Conservation (phyloP, 2,329 filamentous ascomycete genomes). For the Pseudogymnoascus sp. region DNA sequence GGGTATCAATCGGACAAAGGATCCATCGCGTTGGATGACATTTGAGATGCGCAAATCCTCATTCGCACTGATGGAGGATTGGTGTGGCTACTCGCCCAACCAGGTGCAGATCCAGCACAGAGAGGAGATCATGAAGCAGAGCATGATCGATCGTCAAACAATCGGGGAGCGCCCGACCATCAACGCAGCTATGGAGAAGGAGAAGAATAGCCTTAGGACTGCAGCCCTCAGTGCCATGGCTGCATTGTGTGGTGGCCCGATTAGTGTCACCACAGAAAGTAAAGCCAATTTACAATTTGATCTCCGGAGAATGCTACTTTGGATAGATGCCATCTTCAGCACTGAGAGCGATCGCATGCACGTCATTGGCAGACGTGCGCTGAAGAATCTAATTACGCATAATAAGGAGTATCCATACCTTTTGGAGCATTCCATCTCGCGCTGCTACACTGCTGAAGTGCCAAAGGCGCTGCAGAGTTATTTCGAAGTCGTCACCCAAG, state of each 20-base stretch:
- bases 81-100: constrained; percentile 95
- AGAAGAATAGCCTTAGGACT: constrained; percentile 84
- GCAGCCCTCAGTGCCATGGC: constrained; percentile 95
- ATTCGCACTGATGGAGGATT: constrained; percentile 96
- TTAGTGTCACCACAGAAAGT: constrained; percentile 81
- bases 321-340: constrained; percentile 93
- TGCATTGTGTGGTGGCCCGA: constrained; percentile 74
- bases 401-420: constrained; percentile 82
- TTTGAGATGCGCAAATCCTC: constrained; percentile 94
- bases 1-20: constrained; percentile 74
- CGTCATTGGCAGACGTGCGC: constrained; percentile 74
- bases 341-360: constrained; percentile 88
- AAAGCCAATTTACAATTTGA: constrained; percentile 86
- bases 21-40: constrained; percentile 89
- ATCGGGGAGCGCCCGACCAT: constrained; percentile 66
- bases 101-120: constrained; percentile 71
- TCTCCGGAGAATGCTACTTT: constrained; percentile 81
- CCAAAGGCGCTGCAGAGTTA: constrained; percentile 88
- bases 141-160: constrained; percentile 68
- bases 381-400: constrained; percentile 83
- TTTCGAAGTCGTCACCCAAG: constrained; percentile 83
- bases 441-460: constrained; percentile 76
- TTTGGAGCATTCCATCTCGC: constrained; percentile 80
- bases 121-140: constrained; percentile 81
- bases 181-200: constrained; percentile 90